Evolutionary conservation across 2,329 filamentous ascomycete genomes (phyloP).

Genomic region (Rhynchosporium agropyri): DNA sequence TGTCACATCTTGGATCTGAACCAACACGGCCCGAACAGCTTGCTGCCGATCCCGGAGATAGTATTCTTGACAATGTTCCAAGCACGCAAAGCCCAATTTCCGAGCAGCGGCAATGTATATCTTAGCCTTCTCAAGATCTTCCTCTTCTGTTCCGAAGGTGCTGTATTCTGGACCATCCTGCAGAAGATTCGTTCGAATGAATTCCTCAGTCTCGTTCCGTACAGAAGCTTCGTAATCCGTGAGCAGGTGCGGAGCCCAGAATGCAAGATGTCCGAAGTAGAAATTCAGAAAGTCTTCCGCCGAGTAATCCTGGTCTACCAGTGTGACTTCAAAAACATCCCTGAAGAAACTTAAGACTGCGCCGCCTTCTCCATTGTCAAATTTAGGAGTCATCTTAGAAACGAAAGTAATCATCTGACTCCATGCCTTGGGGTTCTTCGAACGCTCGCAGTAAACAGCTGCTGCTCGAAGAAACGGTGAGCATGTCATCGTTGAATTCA

Average conservation of each 20-base stretch:
- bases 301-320: slow-evolving; percentile 43
- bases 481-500: slow-evolving; percentile 20
- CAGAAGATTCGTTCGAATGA: slow-evolving; percentile 34
- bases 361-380: slow-evolving; percentile 39
- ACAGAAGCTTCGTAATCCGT: slow-evolving; percentile 52
- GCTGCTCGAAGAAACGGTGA: slow-evolving; percentile 41
- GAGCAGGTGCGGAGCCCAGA: slow-evolving; percentile 56
- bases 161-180: slow-evolving; percentile 24
- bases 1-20: slow-evolving; percentile 37
- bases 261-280: slow-evolving; percentile 47
- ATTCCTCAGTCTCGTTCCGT: slow-evolving; percentile 46
- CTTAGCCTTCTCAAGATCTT: slow-evolving; percentile 24
- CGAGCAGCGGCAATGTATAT: slow-evolving; percentile 28
- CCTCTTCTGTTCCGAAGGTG: slow-evolving; percentile 25
- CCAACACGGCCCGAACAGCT: slow-evolving; percentile 36
- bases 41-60: slow-evolving; percentile 37
- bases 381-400: slow-evolving; percentile 30
- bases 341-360: slow-evolving; percentile 42
- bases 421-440: slow-evolving; percentile 31
- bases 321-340: slow-evolving; percentile 29
- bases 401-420: slow-evolving; percentile 33
- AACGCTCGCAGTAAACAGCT: slow-evolving; percentile 38
- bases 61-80: slow-evolving; percentile 39
- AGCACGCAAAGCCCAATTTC: slow-evolving; percentile 37
- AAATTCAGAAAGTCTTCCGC: slow-evolving; percentile 41